Conservation (phyloP, 805 yeast species). For the Limtongia smithiae region DNA sequence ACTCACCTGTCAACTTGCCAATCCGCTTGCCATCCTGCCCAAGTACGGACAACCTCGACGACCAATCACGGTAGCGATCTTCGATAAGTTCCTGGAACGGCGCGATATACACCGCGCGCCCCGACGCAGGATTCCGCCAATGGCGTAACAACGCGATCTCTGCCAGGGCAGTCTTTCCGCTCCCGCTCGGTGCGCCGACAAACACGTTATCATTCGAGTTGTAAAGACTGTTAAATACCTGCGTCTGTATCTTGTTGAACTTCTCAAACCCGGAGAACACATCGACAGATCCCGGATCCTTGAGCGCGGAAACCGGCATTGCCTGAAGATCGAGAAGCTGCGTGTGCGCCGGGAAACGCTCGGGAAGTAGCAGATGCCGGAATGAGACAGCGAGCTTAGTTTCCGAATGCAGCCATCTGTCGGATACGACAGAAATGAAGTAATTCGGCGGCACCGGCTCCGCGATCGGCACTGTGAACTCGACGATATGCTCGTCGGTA, state of each 20-base stretch:
- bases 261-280: slow-evolving; percentile 46
- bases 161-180: slow-evolving; percentile 69
- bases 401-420: slow-evolving; percentile 80
- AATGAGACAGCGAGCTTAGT: slow-evolving; percentile 58
- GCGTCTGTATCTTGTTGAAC: slow-evolving; percentile 75
- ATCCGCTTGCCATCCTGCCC: slow-evolving; percentile 61
- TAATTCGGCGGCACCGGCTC: slow-evolving; percentile 66
- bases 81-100: slow-evolving; percentile 61
- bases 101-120: slow-evolving; percentile 68
- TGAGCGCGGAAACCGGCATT: slow-evolving; percentile 49
- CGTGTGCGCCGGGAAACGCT: slow-evolving; percentile 60
- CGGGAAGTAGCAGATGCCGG: slow-evolving; percentile 52
- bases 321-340: slow-evolving; percentile 51
- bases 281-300: slow-evolving; percentile 46
- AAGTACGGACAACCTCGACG: slow-evolving; percentile 43
- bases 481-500: slow-evolving; percentile 54
- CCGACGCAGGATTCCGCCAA: slow-evolving; percentile 57
- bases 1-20: slow-evolving; percentile 56
- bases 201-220: slow-evolving; percentile 57
- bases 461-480: slow-evolving; percentile 58
- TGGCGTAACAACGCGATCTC: slow-evolving; percentile 69
- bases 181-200: slow-evolving; percentile 70
- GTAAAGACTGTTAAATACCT: slow-evolving; percentile 59
- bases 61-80: slow-evolving; percentile 50
- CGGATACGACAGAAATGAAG: slow-evolving; percentile 69